phyloP scores from a whole-genome alignment of 345 rosid genomes.

The Syzygium jambos region DNA sequence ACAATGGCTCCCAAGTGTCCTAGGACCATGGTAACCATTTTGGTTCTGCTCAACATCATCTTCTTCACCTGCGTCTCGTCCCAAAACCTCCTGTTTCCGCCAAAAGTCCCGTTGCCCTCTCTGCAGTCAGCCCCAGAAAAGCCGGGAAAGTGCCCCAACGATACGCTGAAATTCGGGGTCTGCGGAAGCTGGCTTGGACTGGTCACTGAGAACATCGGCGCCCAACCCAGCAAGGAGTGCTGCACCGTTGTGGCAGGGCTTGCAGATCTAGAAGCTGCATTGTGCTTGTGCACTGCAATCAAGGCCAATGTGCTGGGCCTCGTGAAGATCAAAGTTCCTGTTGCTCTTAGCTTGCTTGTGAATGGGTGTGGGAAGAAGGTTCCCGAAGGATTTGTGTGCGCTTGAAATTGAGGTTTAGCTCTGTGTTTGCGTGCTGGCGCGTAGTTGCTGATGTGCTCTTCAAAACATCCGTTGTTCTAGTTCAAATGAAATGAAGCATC shows the following conservation, averaged over 20 bases:
- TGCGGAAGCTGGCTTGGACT: conserved; percentile 70
- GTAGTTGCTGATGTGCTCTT: background rate
- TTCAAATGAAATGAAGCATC: background rate
- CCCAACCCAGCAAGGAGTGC: conserved; percentile 64
- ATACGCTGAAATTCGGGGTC: conserved; percentile 57
- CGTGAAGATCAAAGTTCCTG: conserved; percentile 27
- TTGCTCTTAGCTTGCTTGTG: conserved; percentile 15
- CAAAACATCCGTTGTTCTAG: background rate
- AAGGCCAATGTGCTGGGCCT: conserved; percentile 49
- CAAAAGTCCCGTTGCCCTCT: background rate
- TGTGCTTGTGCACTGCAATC: conserved; percentile 66
- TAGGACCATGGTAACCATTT: background rate
- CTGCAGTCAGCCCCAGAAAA: background rate
- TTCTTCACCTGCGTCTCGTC: conserved; percentile 27
- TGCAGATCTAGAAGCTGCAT: conserved; percentile 78
- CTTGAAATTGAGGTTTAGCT: background rate
- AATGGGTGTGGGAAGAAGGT: conserved; percentile 12
- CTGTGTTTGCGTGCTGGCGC: background rate
- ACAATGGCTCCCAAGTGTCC: background rate
- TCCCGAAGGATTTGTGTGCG: conserved; percentile 12
- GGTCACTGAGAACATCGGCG: conserved; percentile 52
- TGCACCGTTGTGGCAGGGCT: conserved; percentile 60
- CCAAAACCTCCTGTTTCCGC: conserved; percentile 5
- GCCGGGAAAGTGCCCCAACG: conserved; percentile 42
- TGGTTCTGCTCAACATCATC: conserved; percentile 21